phyloP scores from a whole-genome alignment of 108 stramenopile species.

The Discostella stelligeroides region DNA sequence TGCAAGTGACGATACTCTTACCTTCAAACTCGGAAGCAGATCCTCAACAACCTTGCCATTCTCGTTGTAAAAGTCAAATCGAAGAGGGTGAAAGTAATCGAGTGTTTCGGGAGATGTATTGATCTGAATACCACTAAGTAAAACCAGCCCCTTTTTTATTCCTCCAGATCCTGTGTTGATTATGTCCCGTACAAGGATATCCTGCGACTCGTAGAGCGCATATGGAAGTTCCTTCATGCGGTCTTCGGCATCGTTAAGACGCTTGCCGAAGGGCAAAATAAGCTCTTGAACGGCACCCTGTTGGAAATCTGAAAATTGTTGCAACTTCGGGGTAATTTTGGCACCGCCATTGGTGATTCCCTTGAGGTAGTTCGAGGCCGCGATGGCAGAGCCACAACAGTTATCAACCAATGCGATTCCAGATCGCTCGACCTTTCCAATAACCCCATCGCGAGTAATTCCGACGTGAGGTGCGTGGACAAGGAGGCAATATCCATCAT shows the following conservation, averaged over 20 bases:
- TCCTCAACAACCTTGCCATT: slow-evolving; percentile 56
- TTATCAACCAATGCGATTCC: slow-evolving; percentile 42
- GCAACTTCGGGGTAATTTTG: slow-evolving; percentile 36
- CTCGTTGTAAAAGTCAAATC: slow-evolving; percentile 60
- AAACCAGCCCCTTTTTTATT: slow-evolving; percentile 39
- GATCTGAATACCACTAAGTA: slow-evolving; percentile 79
- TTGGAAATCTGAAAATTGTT: slow-evolving; percentile 51
- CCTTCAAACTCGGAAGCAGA: slow-evolving; percentile 21
- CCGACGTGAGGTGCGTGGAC: slow-evolving; percentile 77
- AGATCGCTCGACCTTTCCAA: slow-evolving; percentile 67
- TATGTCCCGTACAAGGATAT: slow-evolving; percentile 51
- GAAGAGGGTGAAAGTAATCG: slow-evolving; percentile 72
- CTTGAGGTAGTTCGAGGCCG: slow-evolving; percentile 56
- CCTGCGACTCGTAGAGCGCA: slow-evolving; percentile 58
- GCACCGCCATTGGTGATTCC: slow-evolving; percentile 19
- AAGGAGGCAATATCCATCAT: slow-evolving; percentile 61
- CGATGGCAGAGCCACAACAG: slow-evolving; percentile 33
- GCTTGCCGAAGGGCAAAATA: slow-evolving; percentile 57
- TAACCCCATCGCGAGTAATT: slow-evolving; percentile 51
- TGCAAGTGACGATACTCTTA: too few relatives aligned
- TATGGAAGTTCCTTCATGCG: slow-evolving; percentile 52
- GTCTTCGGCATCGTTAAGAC: slow-evolving; percentile 49
- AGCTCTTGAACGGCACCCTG: slow-evolving; percentile 53
- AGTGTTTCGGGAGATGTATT: slow-evolving; percentile 59
- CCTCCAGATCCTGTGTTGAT: slow-evolving; percentile 42